Conservation (phyloP, 2,329 filamentous ascomycete species). For the Aspergillus texensis region DNA sequence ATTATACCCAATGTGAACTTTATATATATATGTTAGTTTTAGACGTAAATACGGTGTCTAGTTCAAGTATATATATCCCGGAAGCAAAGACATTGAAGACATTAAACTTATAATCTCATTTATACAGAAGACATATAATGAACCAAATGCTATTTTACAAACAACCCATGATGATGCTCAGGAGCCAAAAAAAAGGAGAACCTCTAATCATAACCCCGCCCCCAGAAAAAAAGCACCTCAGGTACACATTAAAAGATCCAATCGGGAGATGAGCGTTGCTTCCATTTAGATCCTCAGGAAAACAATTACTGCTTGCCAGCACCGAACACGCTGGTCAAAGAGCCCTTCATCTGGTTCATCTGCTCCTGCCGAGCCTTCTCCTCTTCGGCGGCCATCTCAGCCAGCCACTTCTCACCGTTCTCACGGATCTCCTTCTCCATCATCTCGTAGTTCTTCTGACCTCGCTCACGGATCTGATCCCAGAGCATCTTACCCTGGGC, state of each 20-base stretch:
- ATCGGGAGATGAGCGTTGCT: neutral
- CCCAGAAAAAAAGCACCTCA: neutral
- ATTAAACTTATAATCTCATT: slow-evolving; percentile 25
- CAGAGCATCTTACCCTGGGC: slow-evolving; percentile 96
- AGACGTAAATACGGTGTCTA: neutral
- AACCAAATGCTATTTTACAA: slow-evolving; percentile 40
- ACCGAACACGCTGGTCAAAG: slow-evolving; percentile 63
- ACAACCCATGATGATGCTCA: slow-evolving; percentile 31
- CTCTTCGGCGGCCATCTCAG: slow-evolving; percentile 85
- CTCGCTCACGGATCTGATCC: slow-evolving; percentile 89
- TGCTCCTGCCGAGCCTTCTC: slow-evolving; percentile 89
- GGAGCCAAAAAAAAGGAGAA: slow-evolving; percentile 22
- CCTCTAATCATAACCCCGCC: slow-evolving; percentile 3
- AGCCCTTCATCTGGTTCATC: slow-evolving; percentile 88
- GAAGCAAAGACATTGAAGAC: neutral
- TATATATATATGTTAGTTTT: neutral
- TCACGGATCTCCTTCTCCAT: slow-evolving; percentile 89
- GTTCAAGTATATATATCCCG: neutral
- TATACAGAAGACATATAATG: slow-evolving; percentile 28
- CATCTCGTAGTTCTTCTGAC: slow-evolving; percentile 84
- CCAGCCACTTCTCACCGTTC: slow-evolving; percentile 93
- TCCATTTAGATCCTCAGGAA: neutral
- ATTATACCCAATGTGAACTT: slow-evolving; percentile 10
- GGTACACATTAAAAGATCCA: slow-evolving; percentile 7
- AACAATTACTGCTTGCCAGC: slow-evolving; percentile 34